phyloP scores from a whole-genome alignment of 495 filamentous ascomycete species.

The Neurospora sp. region DNA sequence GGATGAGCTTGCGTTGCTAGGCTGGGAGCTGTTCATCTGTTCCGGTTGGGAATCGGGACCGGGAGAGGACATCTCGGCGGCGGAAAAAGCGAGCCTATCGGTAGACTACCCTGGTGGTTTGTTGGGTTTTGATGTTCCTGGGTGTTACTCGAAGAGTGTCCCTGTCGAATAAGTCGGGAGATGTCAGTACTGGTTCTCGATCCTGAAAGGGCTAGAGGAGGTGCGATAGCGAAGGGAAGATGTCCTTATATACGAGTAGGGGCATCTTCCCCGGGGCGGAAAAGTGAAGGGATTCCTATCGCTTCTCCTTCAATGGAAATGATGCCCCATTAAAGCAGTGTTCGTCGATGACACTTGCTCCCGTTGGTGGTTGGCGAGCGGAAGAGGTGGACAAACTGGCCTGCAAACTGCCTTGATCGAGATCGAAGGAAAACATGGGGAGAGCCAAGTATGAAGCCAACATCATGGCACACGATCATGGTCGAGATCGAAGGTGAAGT shows the following conservation, averaged over 20 bases:
- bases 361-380: not conserved
- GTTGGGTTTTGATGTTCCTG: not conserved
- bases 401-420: not conserved
- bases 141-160: fast-evolving
- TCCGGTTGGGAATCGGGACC: not conserved
- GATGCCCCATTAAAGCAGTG: not conserved
- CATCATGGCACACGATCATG: not conserved
- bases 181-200: not conserved
- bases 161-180: not conserved
- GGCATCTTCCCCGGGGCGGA: not conserved
- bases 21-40: not conserved
- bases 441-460: no score
- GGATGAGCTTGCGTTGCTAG: not conserved
- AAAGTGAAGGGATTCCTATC: not conserved
- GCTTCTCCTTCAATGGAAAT: not conserved
- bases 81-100: not conserved
- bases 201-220: constrained; percentile 2
- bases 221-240: not conserved
- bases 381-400: not conserved
- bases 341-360: not conserved
- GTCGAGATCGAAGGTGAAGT: not conserved
- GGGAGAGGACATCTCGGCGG: not conserved
- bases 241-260: not conserved
- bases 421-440: not conserved
- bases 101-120: not conserved